These are phyloP conservation scores for Schwanniomyces occidentalis DNA, from an alignment of 805 yeast genomes.

Conservation along the genomic window DNA sequence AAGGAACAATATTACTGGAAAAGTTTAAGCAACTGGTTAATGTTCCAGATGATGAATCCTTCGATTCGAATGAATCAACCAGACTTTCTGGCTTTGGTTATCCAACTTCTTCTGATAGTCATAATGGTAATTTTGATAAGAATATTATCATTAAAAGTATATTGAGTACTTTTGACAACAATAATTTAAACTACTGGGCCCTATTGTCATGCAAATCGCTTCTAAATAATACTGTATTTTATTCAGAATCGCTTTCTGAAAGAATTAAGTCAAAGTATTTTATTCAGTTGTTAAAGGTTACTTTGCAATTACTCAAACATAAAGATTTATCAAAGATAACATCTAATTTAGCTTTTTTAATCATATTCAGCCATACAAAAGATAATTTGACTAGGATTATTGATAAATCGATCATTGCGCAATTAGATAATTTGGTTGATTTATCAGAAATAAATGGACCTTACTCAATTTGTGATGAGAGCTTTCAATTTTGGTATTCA, in stretches of 20 bases:
- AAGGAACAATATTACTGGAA: neutral
- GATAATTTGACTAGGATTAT: slow-evolving; percentile 12
- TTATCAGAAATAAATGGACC: slow-evolving; percentile 67
- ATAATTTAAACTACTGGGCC: slow-evolving; percentile 24
- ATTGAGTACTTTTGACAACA: slow-evolving; percentile 21
- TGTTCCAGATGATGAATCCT: neutral
- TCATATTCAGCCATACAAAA: slow-evolving; percentile 12
- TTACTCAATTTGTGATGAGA: slow-evolving; percentile 39
- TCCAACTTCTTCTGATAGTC: neutral
- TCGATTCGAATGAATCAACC: neutral
- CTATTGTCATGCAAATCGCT: slow-evolving; percentile 16
- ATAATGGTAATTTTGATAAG: slow-evolving; percentile 7
- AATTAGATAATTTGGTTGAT: slow-evolving; percentile 51
- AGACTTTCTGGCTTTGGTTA: neutral
- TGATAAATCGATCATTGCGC: slow-evolving; percentile 46
- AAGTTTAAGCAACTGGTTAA: neutral
- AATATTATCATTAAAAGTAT: slow-evolving; percentile 15
- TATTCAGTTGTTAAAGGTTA: slow-evolving; percentile 29
- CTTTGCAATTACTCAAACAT: slow-evolving; percentile 38
- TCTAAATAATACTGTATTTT: too few species aligned
- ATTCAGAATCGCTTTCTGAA: too few species aligned
- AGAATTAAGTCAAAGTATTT: neutral
- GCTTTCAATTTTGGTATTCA: slow-evolving; percentile 56
- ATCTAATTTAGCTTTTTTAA: slow-evolving; percentile 27
- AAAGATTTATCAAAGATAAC: slow-evolving; percentile 24